Conservation (phyloP, 2,329 filamentous ascomycete genomes). For the Coniochaeta sp. region DNA sequence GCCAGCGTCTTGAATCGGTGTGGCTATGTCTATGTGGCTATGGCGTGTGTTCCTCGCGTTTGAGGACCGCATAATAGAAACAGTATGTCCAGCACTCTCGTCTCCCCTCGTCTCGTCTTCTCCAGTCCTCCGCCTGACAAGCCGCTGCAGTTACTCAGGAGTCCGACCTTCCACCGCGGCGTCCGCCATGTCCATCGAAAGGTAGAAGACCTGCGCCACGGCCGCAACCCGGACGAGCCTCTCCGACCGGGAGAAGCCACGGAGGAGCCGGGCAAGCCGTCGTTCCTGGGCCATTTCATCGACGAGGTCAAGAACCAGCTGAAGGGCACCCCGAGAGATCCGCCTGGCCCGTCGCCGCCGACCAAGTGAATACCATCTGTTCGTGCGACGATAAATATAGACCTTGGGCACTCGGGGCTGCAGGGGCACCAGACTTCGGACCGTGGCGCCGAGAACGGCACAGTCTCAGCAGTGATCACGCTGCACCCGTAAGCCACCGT, state of each 20-base stretch:
- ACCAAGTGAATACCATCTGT: constrained; percentile 12
- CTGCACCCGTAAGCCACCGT: no score
- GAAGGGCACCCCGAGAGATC: constrained; percentile 34
- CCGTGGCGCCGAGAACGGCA: no score
- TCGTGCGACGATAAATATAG: not conserved
- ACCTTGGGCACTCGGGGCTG: not conserved
- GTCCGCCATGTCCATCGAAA: constrained; percentile 44
- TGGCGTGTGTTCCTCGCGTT: not conserved
- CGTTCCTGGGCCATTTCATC: constrained; percentile 39
- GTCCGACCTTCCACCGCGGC: constrained; percentile 42
- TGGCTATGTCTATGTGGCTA: not conserved
- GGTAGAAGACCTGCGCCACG: constrained; percentile 40
- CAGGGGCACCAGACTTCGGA: no score
- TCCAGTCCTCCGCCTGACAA: not conserved
- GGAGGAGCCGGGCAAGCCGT: constrained; percentile 21
- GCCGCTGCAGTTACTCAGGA: constrained; percentile 37
- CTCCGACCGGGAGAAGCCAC: constrained; percentile 45
- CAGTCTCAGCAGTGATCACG: no score
- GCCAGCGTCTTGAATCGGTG: no score
- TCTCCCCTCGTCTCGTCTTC: not conserved
- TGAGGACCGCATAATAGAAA: not conserved
- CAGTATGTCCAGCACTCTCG: not conserved
- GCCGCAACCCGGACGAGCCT: constrained; percentile 42
- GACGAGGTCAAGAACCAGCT: constrained; percentile 45
- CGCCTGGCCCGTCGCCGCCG: constrained; percentile 14